Evolutionary conservation across 2,329 filamentous ascomycete species (phyloP).

Genomic region (Cladophialophora yegresii): DNA sequence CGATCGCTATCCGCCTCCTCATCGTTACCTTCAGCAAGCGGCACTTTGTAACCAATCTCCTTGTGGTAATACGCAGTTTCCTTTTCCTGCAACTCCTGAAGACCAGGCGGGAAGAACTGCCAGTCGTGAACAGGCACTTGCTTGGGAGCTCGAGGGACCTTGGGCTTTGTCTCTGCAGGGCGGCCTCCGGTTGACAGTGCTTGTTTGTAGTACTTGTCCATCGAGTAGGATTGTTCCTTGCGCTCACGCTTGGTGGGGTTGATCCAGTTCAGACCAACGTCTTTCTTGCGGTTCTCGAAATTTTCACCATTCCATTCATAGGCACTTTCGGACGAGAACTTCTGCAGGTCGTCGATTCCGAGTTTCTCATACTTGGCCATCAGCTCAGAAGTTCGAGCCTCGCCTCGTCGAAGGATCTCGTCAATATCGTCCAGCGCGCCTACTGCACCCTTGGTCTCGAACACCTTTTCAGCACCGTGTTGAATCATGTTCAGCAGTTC

Average conservation of each 20-base stretch:
- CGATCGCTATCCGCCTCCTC: constrained; percentile 70
- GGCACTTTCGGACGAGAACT: constrained; percentile 94
- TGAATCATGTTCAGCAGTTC: constrained; percentile 98
- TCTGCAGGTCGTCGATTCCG: constrained; percentile 93
- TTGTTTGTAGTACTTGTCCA: constrained; percentile 97
- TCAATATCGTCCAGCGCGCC: constrained; percentile 81
- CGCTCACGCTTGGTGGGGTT: constrained; percentile 97
- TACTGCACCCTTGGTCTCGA: constrained; percentile 69
- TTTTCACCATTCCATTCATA: constrained; percentile 99
- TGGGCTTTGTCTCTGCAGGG: constrained; percentile 78
- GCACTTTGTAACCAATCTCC: constrained; percentile 93
- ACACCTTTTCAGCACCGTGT: constrained; percentile 94
- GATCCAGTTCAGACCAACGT: constrained; percentile 93
- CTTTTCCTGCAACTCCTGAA: constrained; percentile 88
- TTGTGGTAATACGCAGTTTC: constrained; percentile 96
- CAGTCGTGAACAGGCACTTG: constrained; percentile 92
- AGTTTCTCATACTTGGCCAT: constrained; percentile 96
- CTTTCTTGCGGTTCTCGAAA: constrained; percentile 88
- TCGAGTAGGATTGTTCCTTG: constrained; percentile 96
- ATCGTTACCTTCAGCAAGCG: constrained; percentile 82
- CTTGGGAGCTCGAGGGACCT: constrained; percentile 92
- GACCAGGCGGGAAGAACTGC: constrained; percentile 86
- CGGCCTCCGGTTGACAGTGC: constrained; percentile 80
- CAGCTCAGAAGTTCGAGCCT: constrained; percentile 83
- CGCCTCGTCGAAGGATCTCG: constrained; percentile 78